Evolutionary conservation across 2,329 filamentous ascomycete genomes (phyloP).

Genomic region (Dothistroma septosporum): DNA sequence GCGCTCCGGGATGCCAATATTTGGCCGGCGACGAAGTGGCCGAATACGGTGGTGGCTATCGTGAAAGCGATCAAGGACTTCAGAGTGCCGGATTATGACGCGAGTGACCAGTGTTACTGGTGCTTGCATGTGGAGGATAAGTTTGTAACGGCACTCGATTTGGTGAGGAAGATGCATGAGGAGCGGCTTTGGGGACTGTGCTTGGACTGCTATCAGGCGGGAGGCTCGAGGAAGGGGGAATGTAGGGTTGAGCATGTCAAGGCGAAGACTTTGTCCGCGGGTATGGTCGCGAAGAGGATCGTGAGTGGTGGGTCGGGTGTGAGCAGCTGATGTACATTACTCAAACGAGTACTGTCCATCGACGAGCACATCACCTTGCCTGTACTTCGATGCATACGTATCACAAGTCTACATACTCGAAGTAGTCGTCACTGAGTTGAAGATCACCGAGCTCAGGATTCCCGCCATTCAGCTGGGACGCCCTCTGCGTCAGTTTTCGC

Average conservation of each 20-base stretch:
- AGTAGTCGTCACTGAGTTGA: not conserved
- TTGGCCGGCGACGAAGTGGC: constrained; percentile 29
- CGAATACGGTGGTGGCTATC: constrained; percentile 8
- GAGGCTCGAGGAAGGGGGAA: constrained; percentile 20
- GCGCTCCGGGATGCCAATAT: constrained; percentile 27
- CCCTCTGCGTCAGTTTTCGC: not conserved
- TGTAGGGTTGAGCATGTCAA: constrained; percentile 30
- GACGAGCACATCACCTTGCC: not conserved
- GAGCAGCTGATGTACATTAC: not conserved
- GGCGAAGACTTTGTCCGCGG: not conserved
- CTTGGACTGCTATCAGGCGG: constrained; percentile 30
- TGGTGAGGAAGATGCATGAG: constrained; percentile 23
- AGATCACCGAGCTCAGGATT: not conserved
- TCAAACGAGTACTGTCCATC: not conserved
- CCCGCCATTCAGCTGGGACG: not conserved
- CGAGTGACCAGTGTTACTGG: constrained; percentile 29
- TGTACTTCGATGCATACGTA: not conserved
- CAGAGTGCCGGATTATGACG: constrained; percentile 27
- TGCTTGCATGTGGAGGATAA: constrained; percentile 24
- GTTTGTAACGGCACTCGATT: constrained; percentile 19
- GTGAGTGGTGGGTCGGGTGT: not conserved
- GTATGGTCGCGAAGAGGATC: not conserved
- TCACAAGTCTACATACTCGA: not conserved
- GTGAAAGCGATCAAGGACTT: constrained; percentile 19
- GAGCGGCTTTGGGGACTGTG: constrained; percentile 32